A percentile compares a stretch with the other conserved stretches of the same genome.
These are phyloP conservation scores for Trametes meyenii DNA, from an alignment of 768 basidiomycete species.

Conservation along the genomic window DNA sequence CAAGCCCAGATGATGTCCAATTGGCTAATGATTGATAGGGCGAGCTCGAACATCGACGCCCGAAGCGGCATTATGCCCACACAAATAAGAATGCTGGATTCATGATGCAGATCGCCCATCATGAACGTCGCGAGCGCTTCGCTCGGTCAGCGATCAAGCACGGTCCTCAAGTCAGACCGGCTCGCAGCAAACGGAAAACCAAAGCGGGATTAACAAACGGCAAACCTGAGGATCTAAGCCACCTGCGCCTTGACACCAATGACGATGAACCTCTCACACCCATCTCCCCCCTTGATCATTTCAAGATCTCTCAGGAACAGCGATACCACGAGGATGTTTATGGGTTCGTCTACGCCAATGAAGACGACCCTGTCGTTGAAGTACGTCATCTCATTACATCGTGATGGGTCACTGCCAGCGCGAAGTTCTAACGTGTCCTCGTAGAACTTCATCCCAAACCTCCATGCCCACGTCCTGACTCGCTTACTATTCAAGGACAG, in stretches of 20 bases:
- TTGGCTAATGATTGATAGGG: constrained; percentile 7
- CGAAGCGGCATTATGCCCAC: constrained; percentile 8
- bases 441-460: background rate
- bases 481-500: background rate
- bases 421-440: background rate
- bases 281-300: background rate
- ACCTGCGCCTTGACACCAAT: background rate
- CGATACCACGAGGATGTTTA: background rate
- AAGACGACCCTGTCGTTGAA: background rate
- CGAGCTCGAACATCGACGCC: constrained; percentile 18
- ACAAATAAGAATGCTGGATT: constrained; percentile 19
- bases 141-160: constrained; percentile 9
- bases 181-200: background rate
- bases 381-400: background rate
- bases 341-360: background rate
- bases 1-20: background rate
- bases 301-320: background rate
- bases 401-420: background rate
- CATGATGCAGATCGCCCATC: constrained; percentile 11
- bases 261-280: background rate
- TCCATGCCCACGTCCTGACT: background rate
- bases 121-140: constrained; percentile 24
- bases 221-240: background rate
- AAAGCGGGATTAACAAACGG: too few relatives aligned
- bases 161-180: background rate